phyloP scores from a whole-genome alignment of 495 filamentous ascomycete species.

The Aspergillus diversus region DNA sequence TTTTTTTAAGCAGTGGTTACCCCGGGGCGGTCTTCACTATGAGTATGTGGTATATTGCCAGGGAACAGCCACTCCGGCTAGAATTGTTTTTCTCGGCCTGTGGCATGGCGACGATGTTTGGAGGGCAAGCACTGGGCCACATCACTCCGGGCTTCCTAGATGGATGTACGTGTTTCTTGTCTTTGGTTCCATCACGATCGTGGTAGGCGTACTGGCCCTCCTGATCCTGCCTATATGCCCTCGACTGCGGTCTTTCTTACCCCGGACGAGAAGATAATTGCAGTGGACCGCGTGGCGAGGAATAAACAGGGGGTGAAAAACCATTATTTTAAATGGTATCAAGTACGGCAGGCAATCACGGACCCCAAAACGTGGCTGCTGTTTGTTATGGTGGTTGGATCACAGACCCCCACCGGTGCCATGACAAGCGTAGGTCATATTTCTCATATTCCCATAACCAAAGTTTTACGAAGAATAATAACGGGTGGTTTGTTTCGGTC shows the following conservation, averaged over 20 bases:
- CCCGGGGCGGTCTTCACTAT: slow-evolving; percentile 61
- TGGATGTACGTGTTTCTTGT: slow-evolving; percentile 58
- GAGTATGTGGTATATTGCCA: slow-evolving; percentile 58
- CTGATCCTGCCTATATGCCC: slow-evolving; percentile 47
- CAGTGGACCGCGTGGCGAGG: slow-evolving; percentile 46
- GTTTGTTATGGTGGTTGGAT: slow-evolving; percentile 40
- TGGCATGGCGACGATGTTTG: slow-evolving; percentile 59
- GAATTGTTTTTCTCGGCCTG: slow-evolving; percentile 60
- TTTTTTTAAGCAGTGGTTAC: too few relatives aligned
- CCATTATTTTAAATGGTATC: slow-evolving; percentile 51
- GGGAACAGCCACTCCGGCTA: slow-evolving; percentile 58
- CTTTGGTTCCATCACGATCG: slow-evolving; percentile 44
- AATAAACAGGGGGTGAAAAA: slow-evolving; percentile 54
- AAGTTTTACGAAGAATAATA: slow-evolving; percentile 18
- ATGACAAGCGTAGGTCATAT: slow-evolving; percentile 39
- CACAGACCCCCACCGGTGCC: slow-evolving; percentile 41
- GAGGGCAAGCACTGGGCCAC: slow-evolving; percentile 53
- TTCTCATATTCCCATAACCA: background rate
- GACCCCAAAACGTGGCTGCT: slow-evolving; percentile 56
- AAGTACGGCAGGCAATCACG: slow-evolving; percentile 48
- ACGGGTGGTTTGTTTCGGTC: slow-evolving; percentile 46
- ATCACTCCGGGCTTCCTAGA: slow-evolving; percentile 42
- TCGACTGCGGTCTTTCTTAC: slow-evolving; percentile 50
- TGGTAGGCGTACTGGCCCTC: slow-evolving; percentile 38
- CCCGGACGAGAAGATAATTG: slow-evolving; percentile 43